These are phyloP conservation scores for Phytophthora cactorum DNA, from an alignment of 352 stramenopile genomes.

Conservation along the genomic window DNA sequence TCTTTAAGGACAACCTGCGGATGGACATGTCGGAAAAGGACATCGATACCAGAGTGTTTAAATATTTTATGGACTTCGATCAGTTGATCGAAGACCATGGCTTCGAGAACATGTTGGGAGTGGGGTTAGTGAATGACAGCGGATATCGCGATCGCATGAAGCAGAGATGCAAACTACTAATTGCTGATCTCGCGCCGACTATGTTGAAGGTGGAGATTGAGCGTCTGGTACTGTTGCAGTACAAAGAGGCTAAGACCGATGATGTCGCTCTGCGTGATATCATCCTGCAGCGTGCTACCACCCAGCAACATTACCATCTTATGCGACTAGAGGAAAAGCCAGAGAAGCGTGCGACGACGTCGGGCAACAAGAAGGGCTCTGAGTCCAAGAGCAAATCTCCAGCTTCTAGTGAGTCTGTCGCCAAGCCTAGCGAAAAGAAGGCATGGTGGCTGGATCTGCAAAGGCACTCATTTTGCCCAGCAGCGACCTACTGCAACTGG, in stretches of 20 bases:
- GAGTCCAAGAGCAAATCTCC: neutral
- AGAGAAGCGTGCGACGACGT: neutral
- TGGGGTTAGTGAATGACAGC: neutral
- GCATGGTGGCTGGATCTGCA: slow-evolving; percentile 10
- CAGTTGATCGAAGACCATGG: slow-evolving; percentile 20
- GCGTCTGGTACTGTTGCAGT: slow-evolving; percentile 3
- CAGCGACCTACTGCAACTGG: slow-evolving; percentile 17
- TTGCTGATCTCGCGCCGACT: slow-evolving; percentile 1
- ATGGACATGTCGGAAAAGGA: slow-evolving; percentile 20
- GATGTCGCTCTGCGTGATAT: slow-evolving; percentile 11
- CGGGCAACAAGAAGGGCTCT: neutral
- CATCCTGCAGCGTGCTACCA: slow-evolving; percentile 14
- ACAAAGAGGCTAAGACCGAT: slow-evolving; percentile 10
- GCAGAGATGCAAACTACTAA: slow-evolving; percentile 14
- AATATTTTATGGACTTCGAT: slow-evolving; percentile 24
- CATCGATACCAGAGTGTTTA: slow-evolving; percentile 13
- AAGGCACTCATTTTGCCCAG: slow-evolving; percentile 8
- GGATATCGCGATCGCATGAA: slow-evolving; percentile 19
- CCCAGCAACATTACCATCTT: slow-evolving; percentile 16
- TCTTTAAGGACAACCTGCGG: slow-evolving; percentile 21
- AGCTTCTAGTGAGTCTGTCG: neutral
- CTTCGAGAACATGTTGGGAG: slow-evolving; percentile 18
- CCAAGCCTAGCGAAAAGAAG: slow-evolving; percentile 4
- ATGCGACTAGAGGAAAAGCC: slow-evolving; percentile 12
- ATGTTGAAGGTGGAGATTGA: slow-evolving; percentile 20